Conservation (phyloP, 2,329 filamentous ascomycete genomes). For the Xylariaceae sp. region DNA sequence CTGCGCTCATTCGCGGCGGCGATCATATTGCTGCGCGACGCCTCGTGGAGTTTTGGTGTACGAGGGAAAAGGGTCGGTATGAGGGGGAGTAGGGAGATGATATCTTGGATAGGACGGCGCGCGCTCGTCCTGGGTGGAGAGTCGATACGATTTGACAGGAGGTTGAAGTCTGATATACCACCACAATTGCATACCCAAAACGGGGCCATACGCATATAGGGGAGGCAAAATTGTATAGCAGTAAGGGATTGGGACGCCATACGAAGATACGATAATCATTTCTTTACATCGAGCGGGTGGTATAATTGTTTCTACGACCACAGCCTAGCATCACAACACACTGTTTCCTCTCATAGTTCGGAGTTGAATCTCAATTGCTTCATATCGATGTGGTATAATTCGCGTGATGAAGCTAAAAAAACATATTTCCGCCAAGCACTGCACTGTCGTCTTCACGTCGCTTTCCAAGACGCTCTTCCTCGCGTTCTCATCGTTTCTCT, state of each 20-base stretch:
- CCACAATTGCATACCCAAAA: background rate
- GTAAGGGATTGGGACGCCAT: background rate
- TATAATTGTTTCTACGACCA: too few species aligned
- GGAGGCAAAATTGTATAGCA: background rate
- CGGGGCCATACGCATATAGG: too few species aligned
- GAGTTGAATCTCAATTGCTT: too few species aligned
- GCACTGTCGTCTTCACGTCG: background rate
- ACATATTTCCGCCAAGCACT: conserved; percentile 1
- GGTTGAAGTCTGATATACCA: background rate
- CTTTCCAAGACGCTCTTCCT: conserved; percentile 16
- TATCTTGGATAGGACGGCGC: too few species aligned
- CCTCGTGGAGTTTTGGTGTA: conserved; percentile 67
- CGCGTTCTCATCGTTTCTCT: background rate
- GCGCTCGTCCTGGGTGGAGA: too few species aligned
- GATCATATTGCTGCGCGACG: conserved; percentile 63
- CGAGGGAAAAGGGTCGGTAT: conserved; percentile 44
- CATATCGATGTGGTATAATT: background rate
- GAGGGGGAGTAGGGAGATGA: conserved; percentile 31
- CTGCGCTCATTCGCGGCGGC: conserved; percentile 62
- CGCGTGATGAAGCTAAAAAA: too few species aligned
- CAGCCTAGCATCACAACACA: too few species aligned
- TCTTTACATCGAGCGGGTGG: background rate
- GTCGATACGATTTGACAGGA: too few species aligned
- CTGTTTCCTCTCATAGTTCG: too few species aligned
- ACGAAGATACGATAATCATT: conserved; percentile 8